Percentiles rank a stretch among this genome's conserved stretches.
phyloP scores from a whole-genome alignment of 495 filamentous ascomycete species.

The Pseudevernia furfuracea region DNA sequence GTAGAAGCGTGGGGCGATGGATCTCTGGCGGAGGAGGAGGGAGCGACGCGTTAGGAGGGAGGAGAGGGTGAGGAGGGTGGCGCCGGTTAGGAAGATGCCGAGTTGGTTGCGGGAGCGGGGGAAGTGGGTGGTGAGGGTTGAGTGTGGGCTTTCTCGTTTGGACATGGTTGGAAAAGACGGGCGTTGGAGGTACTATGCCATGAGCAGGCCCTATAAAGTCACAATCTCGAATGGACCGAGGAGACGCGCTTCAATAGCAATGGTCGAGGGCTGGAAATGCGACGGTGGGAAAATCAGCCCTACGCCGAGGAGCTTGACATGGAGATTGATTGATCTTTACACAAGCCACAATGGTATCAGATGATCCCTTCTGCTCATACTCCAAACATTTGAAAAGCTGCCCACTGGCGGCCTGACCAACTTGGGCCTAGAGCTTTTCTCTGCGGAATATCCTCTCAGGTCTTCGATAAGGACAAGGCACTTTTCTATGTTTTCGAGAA shows the following conservation, averaged over 20 bases:
- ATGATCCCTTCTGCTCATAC: too few species aligned
- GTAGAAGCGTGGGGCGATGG: slow-evolving; percentile 57
- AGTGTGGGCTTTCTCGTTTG: background rate
- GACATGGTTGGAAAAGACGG: slow-evolving; percentile 12
- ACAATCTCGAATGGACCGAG: too few species aligned
- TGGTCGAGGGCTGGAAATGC: background rate
- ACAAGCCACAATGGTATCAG: too few species aligned
- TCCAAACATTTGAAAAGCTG: background rate
- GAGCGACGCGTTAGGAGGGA: slow-evolving; percentile 63
- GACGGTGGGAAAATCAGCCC: background rate
- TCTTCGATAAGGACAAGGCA: too few species aligned
- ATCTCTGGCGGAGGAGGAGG: slow-evolving; percentile 45
- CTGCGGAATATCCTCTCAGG: too few species aligned
- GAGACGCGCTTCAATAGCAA: background rate
- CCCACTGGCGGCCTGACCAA: too few species aligned
- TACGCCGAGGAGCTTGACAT: background rate
- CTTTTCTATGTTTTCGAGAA: background rate
- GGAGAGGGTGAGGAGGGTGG: slow-evolving; percentile 63
- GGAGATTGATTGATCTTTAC: too few species aligned
- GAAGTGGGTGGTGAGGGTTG: slow-evolving; percentile 10
- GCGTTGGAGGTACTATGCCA: slow-evolving; percentile 5
- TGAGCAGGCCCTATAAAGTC: too few species aligned
- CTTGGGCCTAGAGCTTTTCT: too few species aligned
- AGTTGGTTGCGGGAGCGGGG: slow-evolving; percentile 25
- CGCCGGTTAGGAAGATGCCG: slow-evolving; percentile 58